A percentile compares a stretch with the other conserved stretches of the same genome.
Conservation (phyloP, 202 grass and related monocot species). For the Bolboschoenoplectus hybrid region DNA sequence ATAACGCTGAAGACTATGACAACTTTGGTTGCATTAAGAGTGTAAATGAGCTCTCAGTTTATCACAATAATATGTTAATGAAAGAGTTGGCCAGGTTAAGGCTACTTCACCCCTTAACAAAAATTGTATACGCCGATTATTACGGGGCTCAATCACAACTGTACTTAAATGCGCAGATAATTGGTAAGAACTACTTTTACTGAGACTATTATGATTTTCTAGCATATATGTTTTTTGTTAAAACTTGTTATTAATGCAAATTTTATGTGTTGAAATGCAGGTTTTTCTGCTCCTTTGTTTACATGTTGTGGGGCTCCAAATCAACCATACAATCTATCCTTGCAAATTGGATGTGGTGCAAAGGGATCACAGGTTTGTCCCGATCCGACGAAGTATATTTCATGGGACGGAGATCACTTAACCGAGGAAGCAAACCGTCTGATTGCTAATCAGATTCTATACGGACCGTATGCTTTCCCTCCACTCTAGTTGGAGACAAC, state of each 20-base stretch:
- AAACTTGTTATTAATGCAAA: not conserved
- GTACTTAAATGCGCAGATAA: not conserved
- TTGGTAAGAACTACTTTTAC: no score
- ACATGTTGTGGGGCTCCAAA: slow-evolving; percentile 55
- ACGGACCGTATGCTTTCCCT: slow-evolving; percentile 44
- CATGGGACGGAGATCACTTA: slow-evolving; percentile 58
- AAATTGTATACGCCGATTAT: slow-evolving; percentile 84
- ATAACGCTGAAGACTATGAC: slow-evolving; percentile 45
- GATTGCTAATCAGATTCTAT: slow-evolving; percentile 44
- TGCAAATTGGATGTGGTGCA: not conserved
- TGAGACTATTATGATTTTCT: no score
- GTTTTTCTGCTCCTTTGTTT: slow-evolving; percentile 38
- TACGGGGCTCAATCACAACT: slow-evolving; percentile 46
- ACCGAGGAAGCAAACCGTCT: slow-evolving; percentile 46
- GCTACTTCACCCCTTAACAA: slow-evolving; percentile 45
- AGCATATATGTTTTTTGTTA: not conserved
- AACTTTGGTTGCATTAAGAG: slow-evolving; percentile 52
- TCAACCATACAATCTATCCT: slow-evolving; percentile 34
- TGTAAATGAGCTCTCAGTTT: slow-evolving; percentile 59
- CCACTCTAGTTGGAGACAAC: not conserved
- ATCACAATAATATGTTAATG: slow-evolving; percentile 57
- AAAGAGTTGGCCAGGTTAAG: slow-evolving; percentile 43
- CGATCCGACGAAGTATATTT: slow-evolving; percentile 37
- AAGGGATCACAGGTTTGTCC: slow-evolving; percentile 33
- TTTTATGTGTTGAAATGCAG: slow-evolving; percentile 20